Percentiles rank a stretch among this genome's conserved stretches.
Evolutionary conservation across 202 grass and related monocot genomes (phyloP).

Genomic region (Zoysia matrella): DNA sequence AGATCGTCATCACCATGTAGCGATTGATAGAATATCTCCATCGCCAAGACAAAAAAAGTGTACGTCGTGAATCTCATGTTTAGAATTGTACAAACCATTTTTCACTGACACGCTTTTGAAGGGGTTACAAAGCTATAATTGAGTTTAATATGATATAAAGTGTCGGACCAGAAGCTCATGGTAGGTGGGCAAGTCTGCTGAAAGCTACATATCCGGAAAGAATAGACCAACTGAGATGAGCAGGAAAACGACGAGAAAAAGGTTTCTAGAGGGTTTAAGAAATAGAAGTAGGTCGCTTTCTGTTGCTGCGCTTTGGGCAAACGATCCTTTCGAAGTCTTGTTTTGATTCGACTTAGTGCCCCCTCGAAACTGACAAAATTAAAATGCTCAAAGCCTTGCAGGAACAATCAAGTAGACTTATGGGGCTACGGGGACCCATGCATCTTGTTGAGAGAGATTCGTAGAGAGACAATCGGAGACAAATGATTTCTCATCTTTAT

Average conservation of each 20-base stretch:
- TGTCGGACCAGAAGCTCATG: neutral
- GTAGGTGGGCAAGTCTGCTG: conserved; percentile 24
- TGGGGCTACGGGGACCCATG: neutral
- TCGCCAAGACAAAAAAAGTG: too few species aligned
- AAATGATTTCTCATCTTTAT: too few species aligned
- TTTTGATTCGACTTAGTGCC: neutral
- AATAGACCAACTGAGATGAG: conserved; percentile 29
- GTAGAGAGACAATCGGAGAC: too few species aligned
- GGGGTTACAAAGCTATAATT: neutral
- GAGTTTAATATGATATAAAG: neutral
- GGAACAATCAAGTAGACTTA: neutral
- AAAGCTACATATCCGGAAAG: conserved; percentile 2
- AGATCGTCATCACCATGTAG: too few species aligned
- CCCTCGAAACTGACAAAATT: neutral
- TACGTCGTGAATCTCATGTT: neutral
- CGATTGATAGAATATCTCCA: too few species aligned
- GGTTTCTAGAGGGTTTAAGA: neutral
- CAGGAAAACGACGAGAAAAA: neutral
- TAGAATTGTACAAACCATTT: neutral
- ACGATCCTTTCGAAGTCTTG: neutral
- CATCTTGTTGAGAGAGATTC: neutral
- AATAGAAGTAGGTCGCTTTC: conserved; percentile 20
- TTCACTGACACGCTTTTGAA: neutral
- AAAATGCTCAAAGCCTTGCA: neutral
- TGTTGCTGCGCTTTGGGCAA: conserved; percentile 49